Evolutionary conservation across 164 flowering plant species (phyloP).

Genomic region (Chimonanthus salicifolius): DNA sequence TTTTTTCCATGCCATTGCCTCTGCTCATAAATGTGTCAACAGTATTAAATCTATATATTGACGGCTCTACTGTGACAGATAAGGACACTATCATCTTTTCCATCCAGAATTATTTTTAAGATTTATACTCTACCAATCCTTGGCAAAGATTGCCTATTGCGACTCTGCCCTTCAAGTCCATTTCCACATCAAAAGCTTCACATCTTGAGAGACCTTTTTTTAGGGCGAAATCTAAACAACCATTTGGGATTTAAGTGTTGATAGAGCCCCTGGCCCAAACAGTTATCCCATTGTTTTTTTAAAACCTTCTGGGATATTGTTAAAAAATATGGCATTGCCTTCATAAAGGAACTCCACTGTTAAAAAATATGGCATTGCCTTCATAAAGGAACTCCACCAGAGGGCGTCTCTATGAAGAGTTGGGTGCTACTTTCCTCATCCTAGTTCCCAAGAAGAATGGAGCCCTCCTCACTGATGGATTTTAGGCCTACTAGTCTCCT

Average conservation of each 20-base stretch:
- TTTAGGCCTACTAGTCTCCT: neutral
- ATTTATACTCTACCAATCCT: constrained; percentile 20
- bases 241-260: neutral
- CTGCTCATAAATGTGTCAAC: no score
- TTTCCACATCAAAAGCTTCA: no score
- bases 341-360: neutral
- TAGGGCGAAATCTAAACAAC: neutral
- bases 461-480: neutral
- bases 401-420: neutral
- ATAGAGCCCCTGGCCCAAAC: neutral
- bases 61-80: no score
- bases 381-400: neutral
- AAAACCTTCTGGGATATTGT: neutral
- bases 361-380: neutral
- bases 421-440: neutral
- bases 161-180: no score
- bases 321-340: neutral
- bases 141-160: no score
- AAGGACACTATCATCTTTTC: constrained; percentile 30
- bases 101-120: constrained; percentile 67
- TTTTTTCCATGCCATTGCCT: no score
- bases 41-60: no score
- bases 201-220: no score
- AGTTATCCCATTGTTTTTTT: neutral
- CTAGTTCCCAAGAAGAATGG: neutral